phyloP scores from a whole-genome alignment of 441 rosid species.

The Raphanus hybrid region DNA sequence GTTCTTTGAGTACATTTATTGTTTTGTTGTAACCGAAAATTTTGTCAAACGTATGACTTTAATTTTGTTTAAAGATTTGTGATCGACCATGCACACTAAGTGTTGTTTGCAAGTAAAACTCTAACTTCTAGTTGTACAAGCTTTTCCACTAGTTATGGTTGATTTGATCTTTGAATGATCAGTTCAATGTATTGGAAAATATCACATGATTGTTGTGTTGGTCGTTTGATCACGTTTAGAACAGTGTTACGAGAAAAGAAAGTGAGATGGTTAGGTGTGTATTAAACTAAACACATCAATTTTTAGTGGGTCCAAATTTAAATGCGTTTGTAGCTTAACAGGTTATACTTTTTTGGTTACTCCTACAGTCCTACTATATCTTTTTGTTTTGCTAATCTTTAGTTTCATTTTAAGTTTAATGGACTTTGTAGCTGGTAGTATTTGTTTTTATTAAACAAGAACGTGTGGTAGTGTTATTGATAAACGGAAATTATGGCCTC shows the following conservation, averaged over 20 bases:
- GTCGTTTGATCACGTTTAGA: slow-evolving; percentile 34
- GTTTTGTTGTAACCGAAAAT: slow-evolving; percentile 24
- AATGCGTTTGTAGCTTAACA: slow-evolving; percentile 17
- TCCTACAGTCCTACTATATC: background rate
- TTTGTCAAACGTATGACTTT: slow-evolving; percentile 27
- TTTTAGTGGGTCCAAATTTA: slow-evolving; percentile 32
- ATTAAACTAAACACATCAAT: slow-evolving; percentile 22
- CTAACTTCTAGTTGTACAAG: background rate
- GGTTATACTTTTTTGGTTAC: background rate
- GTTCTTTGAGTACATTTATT: slow-evolving; percentile 21
- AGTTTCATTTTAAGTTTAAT: background rate
- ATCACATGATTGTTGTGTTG: slow-evolving; percentile 41
- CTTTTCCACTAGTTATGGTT: slow-evolving; percentile 18
- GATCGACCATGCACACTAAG: background rate
- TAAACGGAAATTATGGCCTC: slow-evolving; percentile 33
- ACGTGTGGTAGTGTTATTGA: slow-evolving; percentile 45
- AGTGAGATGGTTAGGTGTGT: slow-evolving; percentile 38
- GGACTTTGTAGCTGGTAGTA: slow-evolving; percentile 27
- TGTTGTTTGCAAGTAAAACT: slow-evolving; percentile 1
- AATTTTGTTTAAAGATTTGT: background rate
- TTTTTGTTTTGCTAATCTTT: background rate
- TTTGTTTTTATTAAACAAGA: slow-evolving; percentile 22
- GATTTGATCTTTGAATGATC: slow-evolving; percentile 11
- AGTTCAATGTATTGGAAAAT: slow-evolving; percentile 27
- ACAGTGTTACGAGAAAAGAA: background rate